phyloP scores from a whole-genome alignment of 805 yeast genomes.

The Maudiozyma serrabonitensis region DNA sequence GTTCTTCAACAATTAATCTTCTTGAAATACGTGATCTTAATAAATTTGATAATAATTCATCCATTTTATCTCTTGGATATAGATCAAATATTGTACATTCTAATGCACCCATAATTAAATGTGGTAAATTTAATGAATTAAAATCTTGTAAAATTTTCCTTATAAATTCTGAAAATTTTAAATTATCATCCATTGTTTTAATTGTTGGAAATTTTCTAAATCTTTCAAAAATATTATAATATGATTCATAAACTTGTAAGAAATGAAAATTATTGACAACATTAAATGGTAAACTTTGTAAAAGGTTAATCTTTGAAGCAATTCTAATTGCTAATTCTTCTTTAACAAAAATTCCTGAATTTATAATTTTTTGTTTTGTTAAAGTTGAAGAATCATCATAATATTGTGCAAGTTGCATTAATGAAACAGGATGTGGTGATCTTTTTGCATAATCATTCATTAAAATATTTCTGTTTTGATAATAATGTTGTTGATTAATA shows the following conservation, averaged over 20 bases:
- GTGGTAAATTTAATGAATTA: slow-evolving; percentile 75
- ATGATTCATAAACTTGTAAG: slow-evolving; percentile 79
- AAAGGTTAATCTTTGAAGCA: slow-evolving; percentile 66
- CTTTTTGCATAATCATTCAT: slow-evolving; percentile 31
- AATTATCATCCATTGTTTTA: slow-evolving; percentile 63
- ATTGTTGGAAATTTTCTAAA: slow-evolving; percentile 68
- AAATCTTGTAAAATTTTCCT: slow-evolving; percentile 57
- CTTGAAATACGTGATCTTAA: slow-evolving; percentile 81
- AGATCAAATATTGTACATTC: slow-evolving; percentile 57
- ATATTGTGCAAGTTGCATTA: slow-evolving; percentile 83
- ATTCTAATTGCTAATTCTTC: slow-evolving; percentile 77
- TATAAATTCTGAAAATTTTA: slow-evolving; percentile 55
- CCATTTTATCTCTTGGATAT: slow-evolving; percentile 56
- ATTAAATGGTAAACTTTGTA: slow-evolving; percentile 75
- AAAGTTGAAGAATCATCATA: slow-evolving; percentile 53
- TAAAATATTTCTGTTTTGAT: slow-evolving; percentile 40
- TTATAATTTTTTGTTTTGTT: slow-evolving; percentile 64
- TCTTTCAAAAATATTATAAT: slow-evolving; percentile 78
- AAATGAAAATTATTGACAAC: slow-evolving; percentile 80
- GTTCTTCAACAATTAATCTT: slow-evolving; percentile 86
- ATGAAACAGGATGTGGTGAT: slow-evolving; percentile 79
- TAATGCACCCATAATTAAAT: slow-evolving; percentile 85
- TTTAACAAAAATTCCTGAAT: slow-evolving; percentile 82
- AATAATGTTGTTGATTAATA: slow-evolving; percentile 67
- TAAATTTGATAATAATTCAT: slow-evolving; percentile 64